These are phyloP conservation scores for Melanogaster broomeanus DNA, from an alignment of 768 basidiomycete genomes.

Conservation along the genomic window DNA sequence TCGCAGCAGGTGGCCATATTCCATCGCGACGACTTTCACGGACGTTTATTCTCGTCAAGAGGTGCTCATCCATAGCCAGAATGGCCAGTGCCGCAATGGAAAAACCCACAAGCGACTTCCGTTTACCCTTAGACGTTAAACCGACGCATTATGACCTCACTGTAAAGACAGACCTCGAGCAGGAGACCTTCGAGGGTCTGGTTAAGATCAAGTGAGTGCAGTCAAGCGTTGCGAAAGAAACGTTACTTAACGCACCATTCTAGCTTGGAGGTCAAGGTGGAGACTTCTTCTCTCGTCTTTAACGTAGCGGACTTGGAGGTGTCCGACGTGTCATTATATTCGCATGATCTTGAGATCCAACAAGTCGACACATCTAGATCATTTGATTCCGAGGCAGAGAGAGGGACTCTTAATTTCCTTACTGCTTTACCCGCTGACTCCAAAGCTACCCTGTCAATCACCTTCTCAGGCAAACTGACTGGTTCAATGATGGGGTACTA, in stretches of 20 bases:
- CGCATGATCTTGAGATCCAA: constrained; percentile 51
- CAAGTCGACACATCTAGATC: constrained; percentile 46
- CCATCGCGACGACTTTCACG: background rate
- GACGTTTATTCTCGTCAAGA: constrained; percentile 1
- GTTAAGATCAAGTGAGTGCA: constrained; percentile 65
- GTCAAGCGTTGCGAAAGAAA: background rate
- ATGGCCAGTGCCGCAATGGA: constrained; percentile 3
- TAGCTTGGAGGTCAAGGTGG: constrained; percentile 64
- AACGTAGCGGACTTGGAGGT: constrained; percentile 66
- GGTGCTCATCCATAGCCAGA: constrained; percentile 11
- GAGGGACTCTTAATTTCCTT: constrained; percentile 61
- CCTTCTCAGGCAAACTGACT: constrained; percentile 69
- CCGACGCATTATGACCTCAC: constrained; percentile 80
- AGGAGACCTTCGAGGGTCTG: constrained; percentile 73
- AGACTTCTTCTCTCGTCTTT: constrained; percentile 63
- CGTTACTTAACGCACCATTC: background rate
- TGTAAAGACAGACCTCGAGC: constrained; percentile 79
- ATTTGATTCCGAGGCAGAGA: constrained; percentile 64
- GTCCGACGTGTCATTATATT: constrained; percentile 54
- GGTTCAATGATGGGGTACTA: constrained; percentile 85
- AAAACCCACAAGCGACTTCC: constrained; percentile 27
- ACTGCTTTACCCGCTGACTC: constrained; percentile 62
- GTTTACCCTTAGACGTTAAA: constrained; percentile 66
- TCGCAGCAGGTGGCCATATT: background rate
- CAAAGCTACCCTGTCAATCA: constrained; percentile 68